These are phyloP conservation scores for Candida neerlandica DNA, from an alignment of 1,139 yeast genomes.

Conservation along the genomic window DNA sequence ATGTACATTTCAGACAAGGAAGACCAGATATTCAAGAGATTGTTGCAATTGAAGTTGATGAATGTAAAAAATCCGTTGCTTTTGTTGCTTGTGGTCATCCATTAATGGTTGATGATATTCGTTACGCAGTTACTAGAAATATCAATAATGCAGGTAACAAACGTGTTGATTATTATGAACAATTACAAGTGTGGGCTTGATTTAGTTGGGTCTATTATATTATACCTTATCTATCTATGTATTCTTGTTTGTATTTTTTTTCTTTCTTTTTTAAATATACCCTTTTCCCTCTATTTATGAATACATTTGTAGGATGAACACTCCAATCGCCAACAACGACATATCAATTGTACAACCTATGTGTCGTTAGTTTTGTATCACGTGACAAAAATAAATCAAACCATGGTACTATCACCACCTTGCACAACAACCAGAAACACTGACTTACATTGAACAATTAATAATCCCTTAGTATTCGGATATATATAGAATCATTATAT, in stretches of 20 bases:
- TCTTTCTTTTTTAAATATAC: too few relatives aligned
- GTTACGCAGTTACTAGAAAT: slow-evolving; percentile 35
- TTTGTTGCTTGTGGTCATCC: slow-evolving; percentile 57
- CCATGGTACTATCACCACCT: too few relatives aligned
- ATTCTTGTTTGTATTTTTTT: neutral
- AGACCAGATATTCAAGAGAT: slow-evolving; percentile 34
- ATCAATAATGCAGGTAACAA: slow-evolving; percentile 26
- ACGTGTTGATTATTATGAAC: slow-evolving; percentile 49
- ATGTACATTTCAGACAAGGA: slow-evolving; percentile 31
- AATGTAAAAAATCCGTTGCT: slow-evolving; percentile 36
- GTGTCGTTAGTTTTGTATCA: too few relatives aligned
- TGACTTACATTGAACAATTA: too few relatives aligned
- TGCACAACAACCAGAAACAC: too few relatives aligned
- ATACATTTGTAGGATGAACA: too few relatives aligned
- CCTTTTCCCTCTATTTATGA: too few relatives aligned
- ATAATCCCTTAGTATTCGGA: too few relatives aligned
- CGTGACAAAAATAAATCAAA: too few relatives aligned
- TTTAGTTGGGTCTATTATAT: neutral
- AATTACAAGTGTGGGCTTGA: slow-evolving; percentile 43
- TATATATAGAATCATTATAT: too few relatives aligned
- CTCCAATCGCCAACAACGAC: too few relatives aligned
- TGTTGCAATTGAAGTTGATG: slow-evolving; percentile 28
- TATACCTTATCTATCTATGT: neutral
- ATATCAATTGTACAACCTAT: too few relatives aligned
- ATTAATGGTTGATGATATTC: slow-evolving; percentile 49